Evolutionary conservation across 2,329 filamentous ascomycete genomes (phyloP), one percentile per base, ranked within the genome.

Genomic region (Laburnicola sp.): DNA sequence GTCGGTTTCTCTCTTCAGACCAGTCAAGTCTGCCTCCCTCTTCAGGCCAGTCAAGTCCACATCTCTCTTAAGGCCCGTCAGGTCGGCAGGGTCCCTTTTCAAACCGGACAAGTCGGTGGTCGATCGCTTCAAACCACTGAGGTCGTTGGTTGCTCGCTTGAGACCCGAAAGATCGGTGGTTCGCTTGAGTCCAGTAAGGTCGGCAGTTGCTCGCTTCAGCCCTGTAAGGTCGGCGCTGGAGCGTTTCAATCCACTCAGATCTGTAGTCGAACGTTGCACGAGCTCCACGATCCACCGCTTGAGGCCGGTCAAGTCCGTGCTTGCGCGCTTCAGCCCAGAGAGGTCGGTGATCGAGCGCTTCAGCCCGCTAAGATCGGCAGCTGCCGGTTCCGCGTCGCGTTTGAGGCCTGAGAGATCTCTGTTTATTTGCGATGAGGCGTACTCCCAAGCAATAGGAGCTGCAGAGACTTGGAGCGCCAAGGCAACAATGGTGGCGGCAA

Each of bases 271-370:
- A 16, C 16, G 16, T 16, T 16, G 16, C 16, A 35, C 31, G 22
- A 44, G 41, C 8, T 44, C 41, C 9, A n/a, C 8, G 21, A 26
- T 35, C 21, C 21, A 44, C 22, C 41, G 41, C 41, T 44, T 44
- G 7, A 44, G 31, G 3, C 41, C 41, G 26, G 41, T 32, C 2
- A 44, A 31, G 28, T 44, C 42, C 7, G 31, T 11, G 35, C 31
- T 30, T 26, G 23, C 42, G 42, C 42, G 41, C 41, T 44, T 44
- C 4, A 44, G 31, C 2, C 41, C 41, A 35, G 41, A 34, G 2
- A 44, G 41, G 28, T 44, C 42, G 8, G 31, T 27, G 32, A 10
- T 45, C 31, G 42, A 35, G 23, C 42, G 42, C 42, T 36, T 45
- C 31, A 45, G 23, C 11, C 42, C 42, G 27, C 31, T 45, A 3